These are phyloP conservation scores for Penicillium longicatenatum DNA, from an alignment of 495 filamentous ascomycete genomes.

Conservation along the genomic window DNA sequence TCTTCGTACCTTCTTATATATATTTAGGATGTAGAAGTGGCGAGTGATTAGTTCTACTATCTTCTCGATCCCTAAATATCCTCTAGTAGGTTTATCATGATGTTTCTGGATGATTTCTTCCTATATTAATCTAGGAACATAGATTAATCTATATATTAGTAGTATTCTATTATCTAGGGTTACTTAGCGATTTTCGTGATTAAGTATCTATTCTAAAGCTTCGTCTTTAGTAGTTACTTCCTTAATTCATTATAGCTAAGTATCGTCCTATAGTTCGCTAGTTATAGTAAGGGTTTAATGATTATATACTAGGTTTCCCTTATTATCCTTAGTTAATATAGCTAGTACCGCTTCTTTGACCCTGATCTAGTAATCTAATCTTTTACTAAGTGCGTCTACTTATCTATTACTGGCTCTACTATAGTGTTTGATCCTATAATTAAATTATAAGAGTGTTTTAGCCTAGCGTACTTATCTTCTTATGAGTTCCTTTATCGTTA, in stretches of 20 bases:
- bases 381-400: not conserved
- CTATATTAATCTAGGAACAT: not conserved
- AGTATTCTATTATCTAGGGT: too few relatives aligned
- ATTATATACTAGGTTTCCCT: not conserved
- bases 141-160: not conserved
- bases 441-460: conserved; percentile 5
- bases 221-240: too few relatives aligned
- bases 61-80: not conserved
- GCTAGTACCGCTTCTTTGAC: too few relatives aligned
- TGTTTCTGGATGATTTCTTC: not conserved
- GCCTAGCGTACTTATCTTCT: conserved; percentile 16
- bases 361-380: too few relatives aligned
- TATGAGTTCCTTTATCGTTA: conserved; percentile 18
- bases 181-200: too few relatives aligned
- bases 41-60: not conserved
- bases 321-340: too few relatives aligned
- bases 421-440: not conserved
- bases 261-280: too few relatives aligned
- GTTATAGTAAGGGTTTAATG: not conserved
- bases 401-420: not conserved
- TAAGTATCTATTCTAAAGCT: too few relatives aligned
- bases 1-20: not conserved
- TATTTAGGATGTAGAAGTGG: not conserved
- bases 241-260: too few relatives aligned
- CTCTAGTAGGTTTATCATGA: too few relatives aligned